Base-by-base conservation (phyloP, 2,329 filamentous ascomycete species). In the Periglandula ipomoeae region DNA sequence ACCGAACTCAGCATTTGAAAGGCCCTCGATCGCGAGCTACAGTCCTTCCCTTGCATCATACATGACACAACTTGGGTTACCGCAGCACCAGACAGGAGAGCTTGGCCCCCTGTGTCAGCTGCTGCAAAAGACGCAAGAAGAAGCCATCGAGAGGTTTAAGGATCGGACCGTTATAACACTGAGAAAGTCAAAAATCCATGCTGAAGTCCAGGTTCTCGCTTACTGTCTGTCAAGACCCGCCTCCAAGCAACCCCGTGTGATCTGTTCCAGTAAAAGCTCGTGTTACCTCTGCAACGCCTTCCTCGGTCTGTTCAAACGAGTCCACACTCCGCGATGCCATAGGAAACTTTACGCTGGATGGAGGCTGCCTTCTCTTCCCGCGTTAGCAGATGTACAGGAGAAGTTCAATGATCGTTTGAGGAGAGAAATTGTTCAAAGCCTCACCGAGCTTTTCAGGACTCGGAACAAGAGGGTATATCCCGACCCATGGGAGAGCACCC, bases 201-300 rank as follows among this genome's bases (percentile, higher is more conserved):
- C 47, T 23, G 47, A 49, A 11, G 35, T 44, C 4, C 47, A 49
- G 22, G 15, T 49, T 2, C 27, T 44, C 15, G 43, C 23, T 34
- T 11, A 39, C 30, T 49, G 30, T n/a, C 40, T 38, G 17, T 10
- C 19, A 15, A 19, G 3, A 32, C 1, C 9, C 20, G 15, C 19
- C 27, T 8, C 24, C 4, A 20, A 26, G 5, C 24, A 22, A 27
- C 70, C 72, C 8, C 65, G 71, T 17, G 64, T 72, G 3, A 68
- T 78, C 5, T 67, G 67, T 47, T 72, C 72, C 3, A 72, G 67
- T 60, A 78, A 77, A 49, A 66, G 71, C 46, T 69, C 74, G 1
- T 78, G 74, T 53, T 76, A 70, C 54, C 63, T 77, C 0, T 78
- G 73, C 56, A 70, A 75, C 45, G 57, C 66, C 6, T 70, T 76